Evolutionary conservation across 1,139 yeast genomes (phyloP).

Genomic region (Pichia sp.): DNA sequence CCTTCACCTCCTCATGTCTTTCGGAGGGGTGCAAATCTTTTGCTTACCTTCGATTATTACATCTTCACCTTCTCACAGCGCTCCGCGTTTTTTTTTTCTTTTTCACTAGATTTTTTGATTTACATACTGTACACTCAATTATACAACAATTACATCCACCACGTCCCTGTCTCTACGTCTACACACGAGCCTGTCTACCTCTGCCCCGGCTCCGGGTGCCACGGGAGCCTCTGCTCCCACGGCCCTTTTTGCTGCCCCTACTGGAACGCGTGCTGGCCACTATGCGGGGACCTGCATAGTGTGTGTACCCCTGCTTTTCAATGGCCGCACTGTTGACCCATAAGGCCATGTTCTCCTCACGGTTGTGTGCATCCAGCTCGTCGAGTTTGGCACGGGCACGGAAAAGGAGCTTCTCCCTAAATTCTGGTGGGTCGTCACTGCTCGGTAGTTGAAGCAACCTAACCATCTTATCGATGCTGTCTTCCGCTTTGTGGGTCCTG

Average conservation of each 20-base stretch:
- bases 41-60: background rate
- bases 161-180: background rate
- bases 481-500: background rate
- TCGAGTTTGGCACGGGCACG: slow-evolving; percentile 4
- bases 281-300: slow-evolving; percentile 49
- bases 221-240: slow-evolving; percentile 4
- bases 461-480: slow-evolving; percentile 5
- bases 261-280: slow-evolving; percentile 12
- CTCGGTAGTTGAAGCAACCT: slow-evolving; percentile 3
- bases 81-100: background rate
- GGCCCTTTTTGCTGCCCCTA: slow-evolving; percentile 9
- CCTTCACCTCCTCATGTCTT: background rate
- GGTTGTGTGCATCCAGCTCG: slow-evolving; percentile 6
- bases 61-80: background rate
- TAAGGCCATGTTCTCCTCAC: slow-evolving; percentile 15
- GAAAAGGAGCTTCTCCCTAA: slow-evolving; percentile 6
- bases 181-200: background rate
- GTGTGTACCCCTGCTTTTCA: slow-evolving; percentile 47
- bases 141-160: background rate
- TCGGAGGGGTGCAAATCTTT: background rate
- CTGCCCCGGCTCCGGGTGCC: background rate
- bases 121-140: background rate
- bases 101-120: background rate
- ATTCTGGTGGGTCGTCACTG: background rate
- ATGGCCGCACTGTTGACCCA: slow-evolving; percentile 62